phyloP scores from a whole-genome alignment of 2,329 filamentous ascomycete genomes.

The Aphanoascus verrucosus region DNA sequence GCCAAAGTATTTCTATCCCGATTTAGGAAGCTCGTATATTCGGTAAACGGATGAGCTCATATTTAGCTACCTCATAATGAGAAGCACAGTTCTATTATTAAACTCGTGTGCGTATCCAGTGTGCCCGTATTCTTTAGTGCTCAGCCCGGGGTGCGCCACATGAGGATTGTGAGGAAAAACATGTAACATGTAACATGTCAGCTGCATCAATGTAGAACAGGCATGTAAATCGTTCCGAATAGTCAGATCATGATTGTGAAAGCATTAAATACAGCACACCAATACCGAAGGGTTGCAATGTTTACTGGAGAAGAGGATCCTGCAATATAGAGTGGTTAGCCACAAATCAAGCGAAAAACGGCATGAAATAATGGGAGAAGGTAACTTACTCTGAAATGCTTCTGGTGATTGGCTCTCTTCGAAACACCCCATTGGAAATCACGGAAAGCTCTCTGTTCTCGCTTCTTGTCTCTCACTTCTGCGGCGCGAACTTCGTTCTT shows the following conservation, averaged over 20 bases:
- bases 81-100: too few relatives aligned
- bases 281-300: neutral
- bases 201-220: too few relatives aligned
- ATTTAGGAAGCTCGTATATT: too few relatives aligned
- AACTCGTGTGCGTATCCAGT: too few relatives aligned
- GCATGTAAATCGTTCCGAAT: too few relatives aligned
- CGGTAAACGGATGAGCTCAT: too few relatives aligned
- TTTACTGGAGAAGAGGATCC: constrained; percentile 46
- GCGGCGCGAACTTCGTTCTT: constrained; percentile 55
- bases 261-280: neutral
- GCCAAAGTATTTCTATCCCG: too few relatives aligned
- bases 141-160: constrained; percentile 14
- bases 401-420: constrained; percentile 65
- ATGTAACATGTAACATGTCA: too few relatives aligned
- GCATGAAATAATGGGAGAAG: neutral
- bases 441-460: constrained; percentile 51
- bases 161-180: too few relatives aligned
- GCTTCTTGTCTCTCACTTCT: constrained; percentile 59
- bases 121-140: constrained; percentile 5
- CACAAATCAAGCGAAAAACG: neutral
- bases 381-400: constrained; percentile 53
- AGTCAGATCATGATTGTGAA: too few relatives aligned
- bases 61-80: too few relatives aligned
- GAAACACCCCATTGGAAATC: constrained; percentile 61
- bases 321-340: constrained; percentile 21